These are phyloP conservation scores for Xylaria longipes DNA, from an alignment of 495 filamentous ascomycete genomes.

Conservation along the genomic window DNA sequence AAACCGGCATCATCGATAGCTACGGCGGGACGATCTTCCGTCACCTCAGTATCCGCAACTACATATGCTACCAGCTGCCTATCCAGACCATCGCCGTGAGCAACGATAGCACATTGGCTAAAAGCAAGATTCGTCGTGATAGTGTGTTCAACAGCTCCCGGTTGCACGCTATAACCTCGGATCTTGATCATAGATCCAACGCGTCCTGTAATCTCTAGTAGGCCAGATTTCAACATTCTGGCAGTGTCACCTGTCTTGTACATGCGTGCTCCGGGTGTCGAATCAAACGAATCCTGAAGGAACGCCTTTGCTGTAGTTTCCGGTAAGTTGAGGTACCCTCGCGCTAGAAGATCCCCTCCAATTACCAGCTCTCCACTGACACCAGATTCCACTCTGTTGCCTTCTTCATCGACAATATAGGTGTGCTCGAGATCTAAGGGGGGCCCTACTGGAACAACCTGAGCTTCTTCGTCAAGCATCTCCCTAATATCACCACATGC, in stretches of 20 bases:
- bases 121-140: slow-evolving; percentile 67
- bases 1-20: slow-evolving; percentile 66
- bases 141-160: slow-evolving; percentile 68
- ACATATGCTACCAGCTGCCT: slow-evolving; percentile 72
- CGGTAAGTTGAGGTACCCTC: slow-evolving; percentile 74
- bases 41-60: slow-evolving; percentile 61
- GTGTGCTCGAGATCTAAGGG: slow-evolving; percentile 63
- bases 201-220: slow-evolving; percentile 74
- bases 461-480: slow-evolving; percentile 55
- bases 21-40: slow-evolving; percentile 58
- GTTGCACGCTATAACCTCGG: slow-evolving; percentile 70
- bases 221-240: slow-evolving; percentile 64
- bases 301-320: slow-evolving; percentile 72
- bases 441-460: slow-evolving; percentile 66
- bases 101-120: slow-evolving; percentile 62
- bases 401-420: slow-evolving; percentile 66
- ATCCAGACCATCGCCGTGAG: slow-evolving; percentile 70
- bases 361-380: slow-evolving; percentile 69
- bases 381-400: slow-evolving; percentile 53
- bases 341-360: slow-evolving; percentile 70
- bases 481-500: slow-evolving; percentile 72
- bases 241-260: slow-evolving; percentile 78
- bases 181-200: slow-evolving; percentile 73
- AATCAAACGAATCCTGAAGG: slow-evolving; percentile 53
- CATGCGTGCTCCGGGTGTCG: slow-evolving; percentile 54